Base-by-base conservation (phyloP, 805 yeast genomes). In the Candida manassasensis region DNA sequence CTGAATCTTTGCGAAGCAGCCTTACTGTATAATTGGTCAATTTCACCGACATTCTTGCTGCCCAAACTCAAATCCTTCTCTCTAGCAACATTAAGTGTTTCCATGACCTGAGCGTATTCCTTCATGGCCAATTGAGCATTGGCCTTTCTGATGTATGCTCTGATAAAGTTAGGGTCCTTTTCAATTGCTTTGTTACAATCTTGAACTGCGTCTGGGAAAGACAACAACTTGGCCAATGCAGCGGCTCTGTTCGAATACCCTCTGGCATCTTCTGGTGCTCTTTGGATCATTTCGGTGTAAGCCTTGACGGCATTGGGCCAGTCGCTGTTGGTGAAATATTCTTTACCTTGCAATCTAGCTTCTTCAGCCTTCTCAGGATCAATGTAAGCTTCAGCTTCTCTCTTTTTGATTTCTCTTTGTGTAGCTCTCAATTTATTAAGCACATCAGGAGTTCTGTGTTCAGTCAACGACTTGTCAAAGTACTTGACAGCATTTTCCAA, bases 231-330 rank as follows among this genome's bases (percentile, higher is more conserved):
- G 31, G 95, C 81, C 57, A 84, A 75, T 2, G 96, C 96, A 26
- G 98, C 98, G 35, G 99, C 98, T 66, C 99, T 84, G 70, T 93
- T 93, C 22, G 95, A 88, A 63, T 88, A 93, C 39, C 97, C 97
- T 62, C 96, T 79, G 16, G 95, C 94, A 62, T 93, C 97, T 38
- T 79, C 79, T 38, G 99, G 99, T n/a, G 89, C 88, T 60, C 99
- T 84, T 67, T 88, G 86, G 51, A 90, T 72, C 89, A 93, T 93
- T 66, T 93, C 98, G 33, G 94, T 73, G 65, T 93, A 93, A 4
- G 95, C 84, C 59, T 84, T 84, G 29, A 93, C 96, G 15, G 97
- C 97, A 45, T 71, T 80, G 44, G 98, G 97, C 96, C 96, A 90
- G 62, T 90, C 96, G 33, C 86, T 93, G 49, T 84, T 82, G 40